Conservation (phyloP, 306 rosid species). For the Cucurbita pepo region DNA sequence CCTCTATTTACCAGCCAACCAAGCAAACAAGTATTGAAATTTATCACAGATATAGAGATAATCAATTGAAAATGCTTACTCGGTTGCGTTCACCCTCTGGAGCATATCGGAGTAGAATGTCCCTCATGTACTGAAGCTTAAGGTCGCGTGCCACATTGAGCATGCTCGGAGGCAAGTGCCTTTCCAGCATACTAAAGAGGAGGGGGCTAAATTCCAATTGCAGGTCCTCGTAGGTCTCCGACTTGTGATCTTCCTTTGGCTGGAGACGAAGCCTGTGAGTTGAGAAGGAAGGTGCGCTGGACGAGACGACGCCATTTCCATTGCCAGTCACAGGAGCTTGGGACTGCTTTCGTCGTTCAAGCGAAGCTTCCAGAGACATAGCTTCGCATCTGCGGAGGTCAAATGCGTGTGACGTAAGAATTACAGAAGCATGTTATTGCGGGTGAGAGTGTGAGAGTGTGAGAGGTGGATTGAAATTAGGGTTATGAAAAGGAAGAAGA, state of each 20-base stretch:
- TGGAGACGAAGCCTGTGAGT: constrained; percentile 29
- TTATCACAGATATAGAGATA: not conserved
- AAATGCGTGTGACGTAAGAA: not conserved
- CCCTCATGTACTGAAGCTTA: constrained; percentile 61
- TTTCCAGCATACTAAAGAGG: constrained; percentile 70
- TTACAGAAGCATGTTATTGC: not conserved
- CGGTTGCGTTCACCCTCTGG: constrained; percentile 61
- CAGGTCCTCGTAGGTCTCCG: constrained; percentile 68
- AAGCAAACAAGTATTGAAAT: not conserved
- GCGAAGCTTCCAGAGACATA: constrained; percentile 37
- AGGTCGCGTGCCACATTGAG: constrained; percentile 43
- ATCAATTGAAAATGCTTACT: constrained; percentile 16
- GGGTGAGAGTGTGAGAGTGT: not conserved
- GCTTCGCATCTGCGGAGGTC: constrained; percentile 5
- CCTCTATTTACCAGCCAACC: not conserved
- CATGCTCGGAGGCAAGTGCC: constrained; percentile 47
- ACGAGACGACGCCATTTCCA: constrained; percentile 18
- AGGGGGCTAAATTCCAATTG: constrained; percentile 58
- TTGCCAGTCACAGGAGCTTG: constrained; percentile 20
- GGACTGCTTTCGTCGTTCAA: constrained; percentile 28
- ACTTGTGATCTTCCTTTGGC: constrained; percentile 50
- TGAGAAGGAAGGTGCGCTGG: constrained; percentile 2
- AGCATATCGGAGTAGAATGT: constrained; percentile 49
- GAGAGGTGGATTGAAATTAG: constrained; percentile 4
- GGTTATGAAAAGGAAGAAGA: constrained; percentile 4